Evolutionary conservation across 2,329 filamentous ascomycete genomes (phyloP), one percentile per base, ranked within the genome.

Genomic region (Sarocladium kiliense): DNA sequence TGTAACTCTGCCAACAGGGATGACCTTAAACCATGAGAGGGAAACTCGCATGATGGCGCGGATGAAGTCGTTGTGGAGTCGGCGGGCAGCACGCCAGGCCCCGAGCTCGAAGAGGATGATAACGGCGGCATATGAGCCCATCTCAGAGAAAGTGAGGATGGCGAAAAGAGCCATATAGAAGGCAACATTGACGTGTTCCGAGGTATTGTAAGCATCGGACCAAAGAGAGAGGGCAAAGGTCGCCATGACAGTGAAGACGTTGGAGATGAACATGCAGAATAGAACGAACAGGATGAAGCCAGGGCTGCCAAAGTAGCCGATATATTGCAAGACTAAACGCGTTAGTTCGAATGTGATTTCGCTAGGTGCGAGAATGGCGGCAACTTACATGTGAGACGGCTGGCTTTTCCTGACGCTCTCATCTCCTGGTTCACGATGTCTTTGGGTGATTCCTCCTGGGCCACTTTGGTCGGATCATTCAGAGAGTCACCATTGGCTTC

Each of bases 121-220:
- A 54, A 70, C 69, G 21, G 74, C 49, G 3, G 71, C 75, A 37
- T 70, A 74, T 32, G 76, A 69, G 1, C 74, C 49, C 11, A 74
- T 68, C 51, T 73, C 81, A 0, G 69, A 62, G 9, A 78, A 58
- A 1, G 74, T 75, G 47, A 79, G 68, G 2, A 64, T 70, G 1
- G 76, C 74, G 56, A 80, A 84, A 12, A 84, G 73, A 2, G 74
- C 74, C 55, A 84, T 68, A 58, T 83, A 84, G 60, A 76, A 82
- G 26, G 67, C 70, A 37, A 77, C 68, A 41, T 77, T 68, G 27
- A 75, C 68, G 16, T 74, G 11, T n/a, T 21, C 27, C 6, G 73
- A 65, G n/a, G 70, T 66, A 27, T 68, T 68, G 56, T 77, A 77
- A 1, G 77, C 77, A n/a, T 78, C 76, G 1, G 80, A 77, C 79